Evolutionary conservation across 2,329 filamentous ascomycete species (phyloP).

Genomic region (Phaeophleospora eucalypticola): DNA sequence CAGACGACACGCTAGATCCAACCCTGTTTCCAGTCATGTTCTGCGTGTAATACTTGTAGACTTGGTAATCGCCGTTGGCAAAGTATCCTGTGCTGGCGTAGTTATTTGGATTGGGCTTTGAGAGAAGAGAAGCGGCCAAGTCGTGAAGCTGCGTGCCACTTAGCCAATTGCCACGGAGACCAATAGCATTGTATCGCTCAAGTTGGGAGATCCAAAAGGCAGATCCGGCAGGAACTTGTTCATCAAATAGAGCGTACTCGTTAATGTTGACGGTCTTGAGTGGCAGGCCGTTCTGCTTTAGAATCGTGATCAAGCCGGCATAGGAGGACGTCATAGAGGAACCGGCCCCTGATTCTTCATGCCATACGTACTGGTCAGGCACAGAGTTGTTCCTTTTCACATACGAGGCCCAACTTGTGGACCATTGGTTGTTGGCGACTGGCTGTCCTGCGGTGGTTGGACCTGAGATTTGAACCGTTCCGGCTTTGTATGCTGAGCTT

Average conservation of each 20-base stretch:
- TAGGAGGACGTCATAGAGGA: neutral
- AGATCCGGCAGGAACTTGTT: conserved; percentile 40
- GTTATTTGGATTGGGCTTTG: conserved; percentile 28
- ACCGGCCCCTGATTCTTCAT: conserved; percentile 21
- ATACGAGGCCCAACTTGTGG: conserved; percentile 35
- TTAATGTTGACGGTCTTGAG: conserved; percentile 43
- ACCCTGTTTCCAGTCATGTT: conserved; percentile 43
- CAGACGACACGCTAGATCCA: conserved; percentile 33
- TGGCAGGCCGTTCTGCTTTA: conserved; percentile 24
- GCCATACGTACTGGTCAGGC: conserved; percentile 45
- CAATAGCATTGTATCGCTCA: conserved; percentile 41
- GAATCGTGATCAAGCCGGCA: conserved; percentile 17
- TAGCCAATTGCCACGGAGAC: conserved; percentile 46
- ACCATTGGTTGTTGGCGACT: conserved; percentile 34
- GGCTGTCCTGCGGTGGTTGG: conserved; percentile 36
- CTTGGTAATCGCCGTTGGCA: conserved; percentile 40
- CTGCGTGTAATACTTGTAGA: conserved; percentile 46
- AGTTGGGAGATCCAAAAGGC: conserved; percentile 47
- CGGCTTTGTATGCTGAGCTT: too few relatives aligned
- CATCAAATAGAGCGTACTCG: conserved; percentile 41
- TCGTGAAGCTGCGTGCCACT: conserved; percentile 40
- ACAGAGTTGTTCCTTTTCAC: conserved; percentile 36
- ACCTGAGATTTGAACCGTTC: too few relatives aligned
- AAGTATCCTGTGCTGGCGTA: conserved; percentile 33
- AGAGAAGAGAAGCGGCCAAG: conserved; percentile 40